A percentile compares a stretch with the other conserved stretches of the same genome.
Evolutionary conservation across 345 rosid species (phyloP).

Genomic region (Gossypium australe): DNA sequence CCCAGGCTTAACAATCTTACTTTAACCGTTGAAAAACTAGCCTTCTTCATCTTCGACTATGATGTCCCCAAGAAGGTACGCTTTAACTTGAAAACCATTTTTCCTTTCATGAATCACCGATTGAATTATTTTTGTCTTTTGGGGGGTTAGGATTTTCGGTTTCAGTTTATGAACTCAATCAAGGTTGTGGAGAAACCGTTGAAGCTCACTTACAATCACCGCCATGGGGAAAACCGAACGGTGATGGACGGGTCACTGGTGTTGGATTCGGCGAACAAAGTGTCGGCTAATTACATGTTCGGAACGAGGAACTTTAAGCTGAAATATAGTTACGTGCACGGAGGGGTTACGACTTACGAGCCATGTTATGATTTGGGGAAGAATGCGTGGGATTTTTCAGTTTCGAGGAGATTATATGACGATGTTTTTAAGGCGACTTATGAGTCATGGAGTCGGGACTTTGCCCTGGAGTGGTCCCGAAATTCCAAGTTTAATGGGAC

Average conservation of each 20-base stretch:
- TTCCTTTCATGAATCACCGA: background rate
- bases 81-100: background rate
- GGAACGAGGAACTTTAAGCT: slow-evolving; percentile 75
- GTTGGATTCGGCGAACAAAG: slow-evolving; percentile 68
- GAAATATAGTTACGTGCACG: slow-evolving; percentile 66
- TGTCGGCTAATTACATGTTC: slow-evolving; percentile 61
- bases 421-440: slow-evolving; percentile 70
- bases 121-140: too few species aligned
- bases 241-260: slow-evolving; percentile 54
- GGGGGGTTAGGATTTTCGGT: background rate
- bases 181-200: background rate
- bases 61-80: slow-evolving; percentile 68
- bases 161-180: background rate
- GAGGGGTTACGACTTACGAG: slow-evolving; percentile 64
- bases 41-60: slow-evolving; percentile 69
- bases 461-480: slow-evolving; percentile 81
- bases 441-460: slow-evolving; percentile 57
- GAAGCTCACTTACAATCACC: background rate
- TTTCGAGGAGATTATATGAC: slow-evolving; percentile 51
- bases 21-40: slow-evolving; percentile 74
- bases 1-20: slow-evolving; percentile 71
- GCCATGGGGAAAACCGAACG: slow-evolving; percentile 44
- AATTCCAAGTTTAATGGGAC: slow-evolving; percentile 47
- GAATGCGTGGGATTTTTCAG: slow-evolving; percentile 78
- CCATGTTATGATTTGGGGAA: slow-evolving; percentile 72